These are phyloP conservation scores for Claviceps humidiphila DNA, from an alignment of 2,329 filamentous ascomycete species.

Conservation along the genomic window DNA sequence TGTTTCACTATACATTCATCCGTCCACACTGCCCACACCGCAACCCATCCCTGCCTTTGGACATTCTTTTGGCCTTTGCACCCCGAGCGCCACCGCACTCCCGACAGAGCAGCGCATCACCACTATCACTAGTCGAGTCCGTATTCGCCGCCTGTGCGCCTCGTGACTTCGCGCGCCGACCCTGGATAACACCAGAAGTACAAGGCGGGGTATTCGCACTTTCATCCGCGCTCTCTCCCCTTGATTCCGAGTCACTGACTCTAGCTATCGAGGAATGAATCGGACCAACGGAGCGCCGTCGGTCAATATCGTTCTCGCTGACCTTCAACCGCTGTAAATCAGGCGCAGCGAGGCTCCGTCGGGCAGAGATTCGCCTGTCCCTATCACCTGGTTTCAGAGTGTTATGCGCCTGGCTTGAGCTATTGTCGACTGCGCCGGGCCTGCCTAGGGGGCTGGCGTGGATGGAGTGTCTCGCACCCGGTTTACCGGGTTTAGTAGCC, in stretches of 20 bases:
- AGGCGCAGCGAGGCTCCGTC: constrained; percentile 17
- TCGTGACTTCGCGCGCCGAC: constrained; percentile 19
- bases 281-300: constrained; percentile 19
- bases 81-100: constrained; percentile 4
- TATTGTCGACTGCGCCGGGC: constrained; percentile 3
- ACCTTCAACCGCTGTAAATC: constrained; percentile 15
- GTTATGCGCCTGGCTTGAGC: constrained; percentile 8
- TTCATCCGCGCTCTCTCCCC: constrained; percentile 10
- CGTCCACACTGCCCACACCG: constrained; percentile 6
- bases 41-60: constrained; percentile 5
- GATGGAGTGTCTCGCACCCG: constrained; percentile 19
- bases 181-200: constrained; percentile 10
- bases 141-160: constrained; percentile 20
- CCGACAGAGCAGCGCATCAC: constrained; percentile 4
- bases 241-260: constrained; percentile 11
- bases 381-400: constrained; percentile 21
- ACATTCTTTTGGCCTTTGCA: constrained; percentile 2
- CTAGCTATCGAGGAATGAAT: constrained; percentile 10
- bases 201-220: constrained; percentile 5
- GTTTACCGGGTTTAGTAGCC: constrained; percentile 24
- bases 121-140: constrained; percentile 12
- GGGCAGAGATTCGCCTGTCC: constrained; percentile 16
- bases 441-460: constrained; percentile 13
- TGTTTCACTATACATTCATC: not conserved
- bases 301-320: constrained; percentile 12